These are phyloP conservation scores for Dimocarpus longan DNA, from an alignment of 345 rosid genomes.

Conservation along the genomic window DNA sequence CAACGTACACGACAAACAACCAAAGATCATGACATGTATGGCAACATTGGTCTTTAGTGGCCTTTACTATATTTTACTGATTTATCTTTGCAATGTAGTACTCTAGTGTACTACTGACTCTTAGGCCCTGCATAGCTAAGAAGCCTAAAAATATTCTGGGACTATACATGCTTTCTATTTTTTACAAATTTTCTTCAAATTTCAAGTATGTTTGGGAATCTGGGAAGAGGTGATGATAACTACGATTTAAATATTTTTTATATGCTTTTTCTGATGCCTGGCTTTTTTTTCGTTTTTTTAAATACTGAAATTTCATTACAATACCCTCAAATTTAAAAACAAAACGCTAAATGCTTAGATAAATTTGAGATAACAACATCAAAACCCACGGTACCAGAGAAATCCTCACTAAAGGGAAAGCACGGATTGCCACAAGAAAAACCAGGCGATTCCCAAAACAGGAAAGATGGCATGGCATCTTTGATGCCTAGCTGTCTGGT, in stretches of 20 bases:
- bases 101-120: not conserved
- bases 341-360: too few species aligned
- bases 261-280: not conserved
- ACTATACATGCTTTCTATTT: not conserved
- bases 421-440: too few species aligned
- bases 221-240: not conserved
- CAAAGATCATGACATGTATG: not conserved
- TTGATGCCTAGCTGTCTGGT: not conserved
- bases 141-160: not conserved
- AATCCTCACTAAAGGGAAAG: too few species aligned
- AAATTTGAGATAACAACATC: too few species aligned
- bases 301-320: too few species aligned
- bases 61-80: not conserved
- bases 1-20: constrained; percentile 15
- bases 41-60: not conserved
- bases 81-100: not conserved
- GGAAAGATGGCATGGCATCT: too few species aligned
- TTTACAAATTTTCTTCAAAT: not conserved
- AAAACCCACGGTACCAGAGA: too few species aligned
- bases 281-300: not conserved
- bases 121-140: not conserved
- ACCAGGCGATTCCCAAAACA: too few species aligned
- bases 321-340: too few species aligned
- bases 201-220: not conserved
- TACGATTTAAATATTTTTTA: not conserved